Evolutionary conservation across 495 filamentous ascomycete species (phyloP).

Genomic region (Annulohypoxylon bovei): DNA sequence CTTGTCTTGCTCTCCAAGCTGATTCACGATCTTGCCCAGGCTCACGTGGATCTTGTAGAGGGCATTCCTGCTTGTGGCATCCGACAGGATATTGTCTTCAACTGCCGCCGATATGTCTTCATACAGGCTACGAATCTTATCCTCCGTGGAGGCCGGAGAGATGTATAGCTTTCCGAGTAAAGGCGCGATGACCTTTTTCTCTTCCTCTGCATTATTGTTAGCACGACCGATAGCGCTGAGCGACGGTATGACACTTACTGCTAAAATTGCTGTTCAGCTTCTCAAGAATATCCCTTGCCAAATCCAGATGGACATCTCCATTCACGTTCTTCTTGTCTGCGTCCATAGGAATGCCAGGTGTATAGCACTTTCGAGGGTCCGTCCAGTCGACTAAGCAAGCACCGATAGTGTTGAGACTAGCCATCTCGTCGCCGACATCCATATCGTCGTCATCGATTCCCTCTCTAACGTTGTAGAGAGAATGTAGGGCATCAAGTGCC

Average conservation of each 20-base stretch:
- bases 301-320: conserved; percentile 72
- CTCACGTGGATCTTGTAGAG: conserved; percentile 80
- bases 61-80: conserved; percentile 77
- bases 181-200: conserved; percentile 81
- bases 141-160: conserved; percentile 63
- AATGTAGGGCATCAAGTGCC: conserved; percentile 73
- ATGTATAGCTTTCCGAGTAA: conserved; percentile 87
- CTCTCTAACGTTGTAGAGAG: conserved; percentile 71
- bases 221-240: conserved; percentile 46
- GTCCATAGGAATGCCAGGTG: conserved; percentile 68
- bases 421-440: conserved; percentile 83
- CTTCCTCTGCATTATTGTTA: conserved; percentile 70
- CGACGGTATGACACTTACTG: conserved; percentile 61
- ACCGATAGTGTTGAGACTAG: conserved; percentile 75
- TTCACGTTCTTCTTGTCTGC: conserved; percentile 69
- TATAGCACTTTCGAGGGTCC: conserved; percentile 86
- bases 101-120: conserved; percentile 71
- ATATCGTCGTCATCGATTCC: conserved; percentile 79
- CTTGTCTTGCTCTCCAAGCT: conserved; percentile 54
- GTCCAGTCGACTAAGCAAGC: conserved; percentile 95
- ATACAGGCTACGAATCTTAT: conserved; percentile 61
- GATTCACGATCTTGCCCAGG: conserved; percentile 69
- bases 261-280: conserved; percentile 62
- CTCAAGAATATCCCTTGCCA: conserved; percentile 72
- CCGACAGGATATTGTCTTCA: conserved; percentile 71